Conservation (phyloP, 2,329 filamentous ascomycete species). For the Claviceps lovelessii region DNA sequence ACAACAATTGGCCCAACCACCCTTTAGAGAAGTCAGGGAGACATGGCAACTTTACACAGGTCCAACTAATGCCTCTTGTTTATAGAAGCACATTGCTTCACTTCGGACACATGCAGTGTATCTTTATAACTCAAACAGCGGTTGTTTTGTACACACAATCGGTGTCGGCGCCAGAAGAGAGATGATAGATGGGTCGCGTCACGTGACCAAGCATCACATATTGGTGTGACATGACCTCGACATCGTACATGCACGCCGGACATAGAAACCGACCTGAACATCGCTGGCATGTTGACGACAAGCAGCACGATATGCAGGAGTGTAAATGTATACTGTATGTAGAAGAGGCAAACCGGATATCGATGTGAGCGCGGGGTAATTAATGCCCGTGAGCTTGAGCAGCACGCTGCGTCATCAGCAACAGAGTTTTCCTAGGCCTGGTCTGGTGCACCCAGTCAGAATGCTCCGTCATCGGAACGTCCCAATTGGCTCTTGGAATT, state of each 20-base stretch:
- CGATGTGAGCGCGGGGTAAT: not conserved
- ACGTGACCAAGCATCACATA: not conserved
- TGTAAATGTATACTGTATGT: not conserved
- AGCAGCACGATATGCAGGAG: not conserved
- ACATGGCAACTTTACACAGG: too few relatives aligned
- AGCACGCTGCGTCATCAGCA: not conserved
- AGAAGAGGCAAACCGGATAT: too few relatives aligned
- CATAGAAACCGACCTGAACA: not conserved
- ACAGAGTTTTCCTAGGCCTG: not conserved
- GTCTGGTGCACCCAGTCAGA: not conserved
- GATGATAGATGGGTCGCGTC: not conserved
- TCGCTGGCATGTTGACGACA: not conserved
- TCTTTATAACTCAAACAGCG: too few relatives aligned
- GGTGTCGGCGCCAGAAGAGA: not conserved
- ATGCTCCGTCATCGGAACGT: slow-evolving; percentile 1
- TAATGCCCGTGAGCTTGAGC: not conserved
- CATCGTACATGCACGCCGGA: not conserved
- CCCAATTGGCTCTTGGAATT: not conserved
- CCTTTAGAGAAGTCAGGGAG: too few relatives aligned
- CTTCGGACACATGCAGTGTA: too few relatives aligned
- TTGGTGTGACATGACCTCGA: not conserved
- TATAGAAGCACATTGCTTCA: too few relatives aligned
- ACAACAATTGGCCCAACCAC: too few relatives aligned
- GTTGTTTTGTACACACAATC: not conserved
- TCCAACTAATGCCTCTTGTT: too few relatives aligned